Conservation (phyloP, 768 basidiomycete species). For the Hydnomerulius pinastri region DNA sequence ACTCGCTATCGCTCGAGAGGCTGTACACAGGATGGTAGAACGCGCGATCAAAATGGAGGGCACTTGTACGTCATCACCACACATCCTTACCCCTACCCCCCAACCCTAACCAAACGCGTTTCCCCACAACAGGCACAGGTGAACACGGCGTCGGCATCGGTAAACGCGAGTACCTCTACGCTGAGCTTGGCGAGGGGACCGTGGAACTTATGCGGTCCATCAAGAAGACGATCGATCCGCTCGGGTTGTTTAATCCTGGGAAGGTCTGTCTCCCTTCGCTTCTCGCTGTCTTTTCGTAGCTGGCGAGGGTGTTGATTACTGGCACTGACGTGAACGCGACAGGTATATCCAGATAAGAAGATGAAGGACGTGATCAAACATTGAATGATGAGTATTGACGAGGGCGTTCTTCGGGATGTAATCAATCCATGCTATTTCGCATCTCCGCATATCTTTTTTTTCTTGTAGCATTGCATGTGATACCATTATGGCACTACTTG, state of each 20-base stretch:
- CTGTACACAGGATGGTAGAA: slow-evolving; percentile 62
- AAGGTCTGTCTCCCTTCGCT: slow-evolving; percentile 49
- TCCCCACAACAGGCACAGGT: slow-evolving; percentile 55
- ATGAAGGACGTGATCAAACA: slow-evolving; percentile 14
- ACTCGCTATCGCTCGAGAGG: slow-evolving; percentile 38
- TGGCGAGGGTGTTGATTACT: neutral
- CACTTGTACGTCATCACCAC: slow-evolving; percentile 49
- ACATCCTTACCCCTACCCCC: neutral
- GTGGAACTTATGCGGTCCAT: slow-evolving; percentile 83
- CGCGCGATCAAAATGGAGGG: slow-evolving; percentile 73
- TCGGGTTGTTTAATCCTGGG: slow-evolving; percentile 80
- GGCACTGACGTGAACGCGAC: neutral
- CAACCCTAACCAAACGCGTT: neutral
- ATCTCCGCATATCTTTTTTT: too few species aligned
- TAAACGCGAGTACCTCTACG: slow-evolving; percentile 76
- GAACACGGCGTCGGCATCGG: slow-evolving; percentile 90
- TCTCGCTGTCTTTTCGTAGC: neutral
- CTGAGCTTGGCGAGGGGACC: slow-evolving; percentile 82
- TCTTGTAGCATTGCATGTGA: too few species aligned
- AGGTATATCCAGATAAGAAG: slow-evolving; percentile 28
- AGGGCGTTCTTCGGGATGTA: too few species aligned
- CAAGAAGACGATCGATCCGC: slow-evolving; percentile 73
- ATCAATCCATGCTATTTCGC: too few species aligned
- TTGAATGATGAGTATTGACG: neutral
- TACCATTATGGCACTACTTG: too few species aligned